Conservation (phyloP, 768 basidiomycete species). For the Xerocomellus amylosporus region DNA sequence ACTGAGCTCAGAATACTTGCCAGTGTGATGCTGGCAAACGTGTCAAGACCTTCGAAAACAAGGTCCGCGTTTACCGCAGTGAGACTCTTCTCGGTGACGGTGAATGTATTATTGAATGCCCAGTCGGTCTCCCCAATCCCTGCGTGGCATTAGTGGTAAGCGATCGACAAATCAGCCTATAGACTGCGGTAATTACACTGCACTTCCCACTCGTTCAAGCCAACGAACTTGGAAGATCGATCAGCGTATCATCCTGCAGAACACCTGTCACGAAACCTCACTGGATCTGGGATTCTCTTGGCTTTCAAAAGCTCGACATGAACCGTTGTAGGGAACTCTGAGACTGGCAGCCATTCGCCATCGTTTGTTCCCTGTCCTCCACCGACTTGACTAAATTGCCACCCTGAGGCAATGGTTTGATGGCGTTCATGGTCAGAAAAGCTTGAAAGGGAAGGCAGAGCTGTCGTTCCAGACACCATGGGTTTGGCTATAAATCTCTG, state of each 20-base stretch:
- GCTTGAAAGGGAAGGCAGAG: neutral
- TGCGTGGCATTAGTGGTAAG: conserved; percentile 27
- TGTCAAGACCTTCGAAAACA: conserved; percentile 89
- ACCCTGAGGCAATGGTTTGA: conserved; percentile 41
- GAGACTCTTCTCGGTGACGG: conserved; percentile 47
- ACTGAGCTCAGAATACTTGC: conserved; percentile 35
- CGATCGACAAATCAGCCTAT: neutral
- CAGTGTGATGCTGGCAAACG: conserved; percentile 71
- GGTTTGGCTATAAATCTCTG: conserved; percentile 2
- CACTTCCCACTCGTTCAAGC: conserved; percentile 83
- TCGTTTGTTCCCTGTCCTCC: conserved; percentile 56
- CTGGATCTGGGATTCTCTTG: conserved; percentile 79
- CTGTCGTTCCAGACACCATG: neutral
- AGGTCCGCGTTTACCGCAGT: conserved; percentile 57
- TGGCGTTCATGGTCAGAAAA: conserved; percentile 16
- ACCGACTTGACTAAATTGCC: conserved; percentile 68
- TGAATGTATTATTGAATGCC: conserved; percentile 73
- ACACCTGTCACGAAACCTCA: conserved; percentile 36
- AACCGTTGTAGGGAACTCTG: conserved; percentile 77
- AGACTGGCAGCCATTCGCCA: conserved; percentile 64
- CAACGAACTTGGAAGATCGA: conserved; percentile 52
- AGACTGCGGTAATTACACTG: conserved; percentile 58
- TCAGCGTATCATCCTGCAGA: conserved; percentile 6
- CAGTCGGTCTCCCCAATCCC: conserved; percentile 90
- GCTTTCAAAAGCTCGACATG: conserved; percentile 80